These are phyloP conservation scores for Parathielavia hyrcaniae DNA, from an alignment of 495 filamentous ascomycete genomes.

Conservation along the genomic window DNA sequence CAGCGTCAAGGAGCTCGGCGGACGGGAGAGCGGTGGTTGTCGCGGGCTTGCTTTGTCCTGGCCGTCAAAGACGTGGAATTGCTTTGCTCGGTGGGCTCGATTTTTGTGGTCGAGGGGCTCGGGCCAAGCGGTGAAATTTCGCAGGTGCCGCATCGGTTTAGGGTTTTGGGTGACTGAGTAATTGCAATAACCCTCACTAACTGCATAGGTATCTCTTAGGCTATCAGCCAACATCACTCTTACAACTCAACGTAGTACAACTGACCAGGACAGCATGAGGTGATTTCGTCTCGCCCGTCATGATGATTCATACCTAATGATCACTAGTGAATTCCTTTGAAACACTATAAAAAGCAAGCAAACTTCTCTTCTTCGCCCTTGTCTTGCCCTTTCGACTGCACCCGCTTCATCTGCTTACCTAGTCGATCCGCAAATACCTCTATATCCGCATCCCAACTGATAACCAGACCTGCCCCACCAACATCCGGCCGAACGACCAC, in stretches of 20 bases:
- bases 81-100: slow-evolving; percentile 31
- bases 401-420: too few relatives aligned
- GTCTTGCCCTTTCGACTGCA: too few relatives aligned
- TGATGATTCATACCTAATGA: too few relatives aligned
- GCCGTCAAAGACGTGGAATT: slow-evolving; percentile 28
- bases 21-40: slow-evolving; percentile 14
- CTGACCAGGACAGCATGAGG: too few relatives aligned
- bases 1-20: slow-evolving; percentile 9
- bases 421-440: neutral
- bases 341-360: too few relatives aligned
- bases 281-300: too few relatives aligned
- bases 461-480: slow-evolving; percentile 10
- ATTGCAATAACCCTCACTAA: neutral
- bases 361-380: too few relatives aligned
- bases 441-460: slow-evolving; percentile 4
- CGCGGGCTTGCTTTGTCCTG: slow-evolving; percentile 20
- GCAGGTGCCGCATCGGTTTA: slow-evolving; percentile 21
- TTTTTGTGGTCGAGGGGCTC: slow-evolving; percentile 32
- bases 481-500: slow-evolving; percentile 14
- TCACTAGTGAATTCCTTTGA: too few relatives aligned
- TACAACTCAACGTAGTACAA: too few relatives aligned
- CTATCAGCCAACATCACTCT: too few relatives aligned
- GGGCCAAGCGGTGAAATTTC: slow-evolving; percentile 20
- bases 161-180: slow-evolving; percentile 26
- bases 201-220: too few relatives aligned